A percentile compares a stretch with the other conserved stretches of the same genome.
These are phyloP conservation scores for Colletotrichum scovillei DNA, from an alignment of 2,329 filamentous ascomycete species.

Conservation along the genomic window DNA sequence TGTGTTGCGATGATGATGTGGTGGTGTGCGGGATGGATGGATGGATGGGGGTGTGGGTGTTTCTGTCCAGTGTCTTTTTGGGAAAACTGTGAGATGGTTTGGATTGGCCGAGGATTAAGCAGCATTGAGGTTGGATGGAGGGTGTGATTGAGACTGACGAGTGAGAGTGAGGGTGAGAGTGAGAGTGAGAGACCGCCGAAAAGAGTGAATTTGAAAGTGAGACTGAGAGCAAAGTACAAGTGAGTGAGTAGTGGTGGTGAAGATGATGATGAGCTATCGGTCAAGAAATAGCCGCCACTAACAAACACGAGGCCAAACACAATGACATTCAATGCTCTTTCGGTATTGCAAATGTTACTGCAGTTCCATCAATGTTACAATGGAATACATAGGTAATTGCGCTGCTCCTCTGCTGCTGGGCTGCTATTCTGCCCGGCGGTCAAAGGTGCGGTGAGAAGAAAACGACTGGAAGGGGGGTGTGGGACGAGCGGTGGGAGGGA, in stretches of 20 bases:
- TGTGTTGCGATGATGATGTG: constrained; percentile 1
- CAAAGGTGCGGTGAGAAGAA: constrained; percentile 32
- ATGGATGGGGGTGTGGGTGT: constrained; percentile 8
- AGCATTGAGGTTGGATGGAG: constrained; percentile 6
- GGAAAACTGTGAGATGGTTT: background rate
- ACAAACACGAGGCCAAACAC: background rate
- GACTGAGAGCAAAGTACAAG: background rate
- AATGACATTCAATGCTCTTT: background rate
- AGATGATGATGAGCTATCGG: constrained; percentile 31
- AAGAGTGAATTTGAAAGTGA: background rate
- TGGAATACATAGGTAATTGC: background rate
- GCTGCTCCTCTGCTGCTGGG: constrained; percentile 3
- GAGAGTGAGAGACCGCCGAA: background rate
- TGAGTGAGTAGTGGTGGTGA: constrained; percentile 8
- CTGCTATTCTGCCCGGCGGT: constrained; percentile 7
- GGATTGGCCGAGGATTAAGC: background rate
- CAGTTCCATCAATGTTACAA: background rate
- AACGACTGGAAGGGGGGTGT: constrained; percentile 11
- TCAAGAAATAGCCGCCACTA: background rate
- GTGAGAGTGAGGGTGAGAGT: background rate
- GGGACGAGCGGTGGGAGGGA: constrained; percentile 19
- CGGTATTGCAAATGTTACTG: background rate
- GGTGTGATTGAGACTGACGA: constrained; percentile 25
- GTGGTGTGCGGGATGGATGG: constrained; percentile 8
- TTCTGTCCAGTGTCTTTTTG: background rate